Base-by-base conservation (phyloP, 2,329 filamentous ascomycete species). In the Canariomyces notabilis region DNA sequence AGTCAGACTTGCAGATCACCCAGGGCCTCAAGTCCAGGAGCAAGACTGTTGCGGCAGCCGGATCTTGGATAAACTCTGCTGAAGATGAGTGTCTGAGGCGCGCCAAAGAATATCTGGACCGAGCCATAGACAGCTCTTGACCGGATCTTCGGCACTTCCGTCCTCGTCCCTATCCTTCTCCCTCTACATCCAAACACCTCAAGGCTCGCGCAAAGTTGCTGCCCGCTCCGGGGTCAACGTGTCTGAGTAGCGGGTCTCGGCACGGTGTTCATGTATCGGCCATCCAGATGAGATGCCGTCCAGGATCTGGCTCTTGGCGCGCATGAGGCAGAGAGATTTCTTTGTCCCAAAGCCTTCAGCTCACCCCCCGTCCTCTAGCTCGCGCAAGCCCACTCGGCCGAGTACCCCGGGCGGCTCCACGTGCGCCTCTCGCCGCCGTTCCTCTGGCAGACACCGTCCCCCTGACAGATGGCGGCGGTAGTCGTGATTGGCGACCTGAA, bases 11-110 rank as follows among this genome's bases (percentile, higher is more conserved):
- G 1, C 70, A 76, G 35, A 75, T 88, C 33, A 73, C 75, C 11
- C 78, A 78, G 14, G 84, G 84, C 0, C 60, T 74, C 43, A 87
- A 82, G 61, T 81, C 77, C 16, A 72, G 76, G 46, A 77, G 83
- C 35, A 89, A 88, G 65, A 82, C 74, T 0, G 63, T 85, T 11
- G 65, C 70, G 2, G 60, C 46, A 6, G 46, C 47, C 2, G 68
- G 67, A 12, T 53, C 48, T 6, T 54, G 51, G 47, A 49, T 58
- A 11, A 53, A 54, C 26, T 49, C 46, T 12, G 48, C 49, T 22
- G 59, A 60, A 37, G 53, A 52, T 12, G 62, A 54, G 48, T 67
- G 50, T 29, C 39, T 57, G 44, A 56, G 22, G 42, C 59, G 39
- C 58, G 68, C 56, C 49, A 54, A 38, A n/a, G 47, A 49, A 12